Evolutionary conservation across 1,139 yeast genomes (phyloP), one percentile per base, ranked within the genome.

Genomic region (Geotrichum macrosporum): DNA sequence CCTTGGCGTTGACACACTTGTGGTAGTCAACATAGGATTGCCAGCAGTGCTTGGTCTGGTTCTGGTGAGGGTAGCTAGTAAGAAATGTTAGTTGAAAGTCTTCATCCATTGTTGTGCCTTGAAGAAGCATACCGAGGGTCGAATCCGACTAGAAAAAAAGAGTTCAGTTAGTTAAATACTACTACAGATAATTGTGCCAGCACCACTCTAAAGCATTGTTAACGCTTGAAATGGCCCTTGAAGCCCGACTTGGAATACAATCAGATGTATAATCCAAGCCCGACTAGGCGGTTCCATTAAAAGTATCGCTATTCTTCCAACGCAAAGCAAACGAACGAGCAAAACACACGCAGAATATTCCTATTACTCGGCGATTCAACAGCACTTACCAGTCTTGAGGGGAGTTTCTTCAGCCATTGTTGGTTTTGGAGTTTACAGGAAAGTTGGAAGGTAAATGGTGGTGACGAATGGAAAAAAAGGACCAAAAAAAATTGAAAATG

Each of bases 11-110:
- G 68, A 92, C 80, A 76, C 98, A 92, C 73, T 88, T 89, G 83
- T 85, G 92, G 81, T 89, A 92, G 73, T 92, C 98, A 64, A 92
- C 87, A 75, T 89, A 92, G 58, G 94, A 78, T 75, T 89, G 97
- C 80, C 94, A 94, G 78, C 98, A 89, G 77, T 89, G 96, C 75
- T 84, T 88, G 64, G 96, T 84, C 73, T 89, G 98, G 80, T 89
- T 92, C 71, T 81, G 89, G 77, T 86, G 81, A 60, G 98, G 97
- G 81, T 49, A 49, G 32, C 51, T 48, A 31, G 12, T 9, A 18
- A 26, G 22, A 35, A n/a, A n/a, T n/a, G 15, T 8, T 21, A 12
- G 18, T 12, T 10, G 16, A 33, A 18, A 15, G 9, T 12, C 8
- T 9, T 8, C 13, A 9, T 9, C 15, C 16, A 33, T 5, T 18